These are phyloP conservation scores for Boechera retrofracta DNA, from an alignment of 345 rosid genomes.

Conservation along the genomic window DNA sequence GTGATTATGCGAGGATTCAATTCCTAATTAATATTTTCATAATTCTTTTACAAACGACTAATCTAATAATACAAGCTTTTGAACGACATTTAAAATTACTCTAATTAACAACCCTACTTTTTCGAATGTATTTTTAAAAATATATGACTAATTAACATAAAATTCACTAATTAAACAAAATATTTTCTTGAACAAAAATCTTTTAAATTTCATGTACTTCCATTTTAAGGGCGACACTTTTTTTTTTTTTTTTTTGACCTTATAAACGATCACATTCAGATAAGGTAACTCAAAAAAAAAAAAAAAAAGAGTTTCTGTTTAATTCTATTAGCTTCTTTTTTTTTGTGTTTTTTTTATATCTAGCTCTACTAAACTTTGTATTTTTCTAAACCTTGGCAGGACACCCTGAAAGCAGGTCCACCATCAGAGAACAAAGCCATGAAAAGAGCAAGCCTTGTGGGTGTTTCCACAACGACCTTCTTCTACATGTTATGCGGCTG, in stretches of 20 bases:
- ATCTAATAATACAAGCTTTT: too few species aligned
- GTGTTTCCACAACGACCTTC: slow-evolving; percentile 63
- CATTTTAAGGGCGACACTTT: not conserved
- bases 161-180: not conserved
- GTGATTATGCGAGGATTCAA: too few species aligned
- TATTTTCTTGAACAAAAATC: not conserved
- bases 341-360: not conserved
- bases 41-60: too few species aligned
- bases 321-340: not conserved
- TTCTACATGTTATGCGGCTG: slow-evolving; percentile 81
- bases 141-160: not conserved
- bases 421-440: slow-evolving; percentile 71
- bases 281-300: not conserved
- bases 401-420: slow-evolving; percentile 63
- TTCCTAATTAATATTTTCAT: too few species aligned
- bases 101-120: too few species aligned
- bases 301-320: not conserved
- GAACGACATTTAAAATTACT: too few species aligned
- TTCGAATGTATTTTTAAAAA: not conserved
- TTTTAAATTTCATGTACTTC: not conserved
- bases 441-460: slow-evolving; percentile 66
- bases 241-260: too few species aligned
- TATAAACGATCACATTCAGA: not conserved
- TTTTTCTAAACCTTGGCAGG: slow-evolving; percentile 43
- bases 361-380: not conserved